Percentiles rank a stretch among this genome's conserved stretches.
Evolutionary conservation across 768 basidiomycete species (phyloP).

Genomic region (Collybia nuda): DNA sequence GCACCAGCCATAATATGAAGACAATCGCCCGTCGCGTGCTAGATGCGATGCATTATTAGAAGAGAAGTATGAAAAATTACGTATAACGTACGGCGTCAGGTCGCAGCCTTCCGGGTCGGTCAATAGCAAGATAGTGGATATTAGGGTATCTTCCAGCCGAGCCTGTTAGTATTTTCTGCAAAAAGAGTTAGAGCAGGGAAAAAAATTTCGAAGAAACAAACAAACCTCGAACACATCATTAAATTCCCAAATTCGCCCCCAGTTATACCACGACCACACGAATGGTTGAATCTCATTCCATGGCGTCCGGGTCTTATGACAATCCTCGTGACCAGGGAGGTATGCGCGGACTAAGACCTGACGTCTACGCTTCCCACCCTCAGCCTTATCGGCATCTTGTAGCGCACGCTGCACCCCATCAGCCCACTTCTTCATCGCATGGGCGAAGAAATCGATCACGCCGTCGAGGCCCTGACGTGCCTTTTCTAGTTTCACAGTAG

Average conservation of each 20-base stretch:
- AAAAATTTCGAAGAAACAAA: neutral
- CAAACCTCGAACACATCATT: slow-evolving; percentile 45
- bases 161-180: slow-evolving; percentile 41
- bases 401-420: slow-evolving; percentile 46
- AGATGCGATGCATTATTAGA: neutral
- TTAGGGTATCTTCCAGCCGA: slow-evolving; percentile 41
- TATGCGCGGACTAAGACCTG: slow-evolving; percentile 62
- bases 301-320: slow-evolving; percentile 48
- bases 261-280: slow-evolving; percentile 58
- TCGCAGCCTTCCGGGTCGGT: slow-evolving; percentile 58
- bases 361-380: slow-evolving; percentile 20
- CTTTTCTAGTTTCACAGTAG: slow-evolving; percentile 8
- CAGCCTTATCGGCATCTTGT: slow-evolving; percentile 25
- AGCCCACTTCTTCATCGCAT: slow-evolving; percentile 60
- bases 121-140: slow-evolving; percentile 59
- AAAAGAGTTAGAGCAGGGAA: slow-evolving; percentile 5
- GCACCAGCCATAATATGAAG: slow-evolving; percentile 49
- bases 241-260: slow-evolving; percentile 58
- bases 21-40: slow-evolving; percentile 46
- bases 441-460: slow-evolving; percentile 56
- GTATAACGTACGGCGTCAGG: slow-evolving; percentile 58
- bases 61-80: neutral
- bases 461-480: slow-evolving; percentile 48
- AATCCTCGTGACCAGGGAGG: slow-evolving; percentile 65
- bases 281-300: slow-evolving; percentile 45